These are phyloP conservation scores for Coemansia sp. DNA, from an alignment of 192 early-diverging fungal genomes.

Conservation along the genomic window DNA sequence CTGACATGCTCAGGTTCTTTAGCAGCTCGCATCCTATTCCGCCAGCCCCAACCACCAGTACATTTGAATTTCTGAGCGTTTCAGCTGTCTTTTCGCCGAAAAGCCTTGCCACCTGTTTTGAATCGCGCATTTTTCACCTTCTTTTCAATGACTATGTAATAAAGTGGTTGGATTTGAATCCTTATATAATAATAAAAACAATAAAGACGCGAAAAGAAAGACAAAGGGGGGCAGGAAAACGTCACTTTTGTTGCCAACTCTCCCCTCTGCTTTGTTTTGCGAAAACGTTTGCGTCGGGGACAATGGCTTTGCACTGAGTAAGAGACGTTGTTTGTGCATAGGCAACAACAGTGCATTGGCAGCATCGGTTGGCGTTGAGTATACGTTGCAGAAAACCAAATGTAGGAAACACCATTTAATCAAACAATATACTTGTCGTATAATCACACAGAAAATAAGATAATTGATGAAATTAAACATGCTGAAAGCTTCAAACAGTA, in stretches of 20 bases:
- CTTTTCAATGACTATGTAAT: neutral
- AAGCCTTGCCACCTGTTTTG: constrained; percentile 24
- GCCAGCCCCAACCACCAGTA: constrained; percentile 81
- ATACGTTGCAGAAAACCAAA: no score
- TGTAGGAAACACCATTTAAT: no score
- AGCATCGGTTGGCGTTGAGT: no score
- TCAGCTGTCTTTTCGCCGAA: constrained; percentile 28
- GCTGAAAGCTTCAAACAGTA: no score
- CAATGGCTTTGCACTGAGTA: no score
- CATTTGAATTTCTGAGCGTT: constrained; percentile 22
- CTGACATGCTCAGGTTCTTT: constrained; percentile 89
- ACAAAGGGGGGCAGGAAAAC: neutral
- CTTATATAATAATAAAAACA: neutral
- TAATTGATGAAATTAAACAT: no score
- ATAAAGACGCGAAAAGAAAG: neutral
- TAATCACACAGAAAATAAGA: no score
- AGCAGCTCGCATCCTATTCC: constrained; percentile 99
- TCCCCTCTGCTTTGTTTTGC: neutral
- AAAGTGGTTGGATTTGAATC: neutral
- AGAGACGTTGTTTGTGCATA: no score
- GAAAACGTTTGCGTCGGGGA: no score
- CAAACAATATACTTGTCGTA: no score
- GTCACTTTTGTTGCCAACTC: neutral
- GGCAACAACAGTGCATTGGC: no score
- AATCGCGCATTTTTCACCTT: constrained; percentile 17